Base-by-base conservation (phyloP, 1,284 basidiomycete species). In the Microbotryum saponariae region DNA sequence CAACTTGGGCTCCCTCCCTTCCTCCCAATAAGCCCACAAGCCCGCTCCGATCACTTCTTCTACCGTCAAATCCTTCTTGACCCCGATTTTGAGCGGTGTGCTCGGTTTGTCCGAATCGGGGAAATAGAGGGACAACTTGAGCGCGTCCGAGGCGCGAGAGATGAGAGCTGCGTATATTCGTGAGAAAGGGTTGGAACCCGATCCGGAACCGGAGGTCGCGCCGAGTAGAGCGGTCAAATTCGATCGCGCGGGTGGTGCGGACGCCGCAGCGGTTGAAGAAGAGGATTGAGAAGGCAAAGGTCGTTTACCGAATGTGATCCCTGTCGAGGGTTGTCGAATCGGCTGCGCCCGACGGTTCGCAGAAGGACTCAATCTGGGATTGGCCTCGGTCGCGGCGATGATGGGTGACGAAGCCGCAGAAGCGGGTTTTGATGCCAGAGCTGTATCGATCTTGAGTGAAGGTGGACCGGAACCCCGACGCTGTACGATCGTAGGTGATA, bases 11-110 rank as follows among this genome's bases (percentile, higher is more conserved):
- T 84, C 73, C 82, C 90, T 85, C 0, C 82, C 83, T 69, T 90
- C 86, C 72, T 97, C 92, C 84, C 89, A 90, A 71, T 92, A 98
- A 37, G 78, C 87, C 83, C 85, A 97, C 48, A 98, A 74, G 0
- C 89, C 87, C 74, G 90, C 93, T 0, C 96, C 96, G 57, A 97
- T 89, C 4, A 96, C 88, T 74, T 98, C 94, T 74, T 98, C 96
- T 20, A 97, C 86, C 0, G 86, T 89, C 0, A 91, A 88, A 71
- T 97, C 93, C 68, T 85, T 86, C 60, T 91, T 79, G 7, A 97
- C 88, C 61, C 81, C 86, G 21, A 79, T 72, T 58, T 76, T 73
- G 66, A 82, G 73, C 1, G 78, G 76, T 33, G 75, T 76, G 14
- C 69, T 69, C 0, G 88, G 88, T 55, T 83, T 77, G 2, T 77